Evolutionary conservation across 2,329 filamentous ascomycete species (phyloP), one percentile per base, ranked within the genome.

Genomic region (Aschersonia sp.): DNA sequence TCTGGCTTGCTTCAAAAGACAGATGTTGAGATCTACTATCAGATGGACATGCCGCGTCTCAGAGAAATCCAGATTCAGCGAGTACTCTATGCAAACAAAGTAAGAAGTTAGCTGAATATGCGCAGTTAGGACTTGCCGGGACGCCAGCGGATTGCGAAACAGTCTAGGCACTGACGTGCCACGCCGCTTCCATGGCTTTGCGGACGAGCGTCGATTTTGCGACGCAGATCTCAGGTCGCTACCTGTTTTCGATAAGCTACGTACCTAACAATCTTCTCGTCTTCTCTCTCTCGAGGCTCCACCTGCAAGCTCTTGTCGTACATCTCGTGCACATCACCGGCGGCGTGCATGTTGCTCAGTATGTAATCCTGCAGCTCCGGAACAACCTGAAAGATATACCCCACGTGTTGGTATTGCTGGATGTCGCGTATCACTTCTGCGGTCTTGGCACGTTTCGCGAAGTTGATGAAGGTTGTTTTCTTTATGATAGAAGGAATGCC

Each of bases 211-310:
- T 22, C 22, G 22, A 12, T 12, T 5, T 37, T 12, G 8, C 35
- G 35, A 37, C 12, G 35, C 8, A 37, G 12, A 37, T 37, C 35
- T 9, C 12, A 12, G 35, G 8, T 37, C 35, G 22, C 22, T 22
- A 22, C 22, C 22, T 22, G 37, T 39, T 30, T 42, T n/a, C 30
- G 55, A 49, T 58, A 54, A 54, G 57, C 46, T 53, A 74, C 78
- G 59, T 81, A 94, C 89, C 92, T 94, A 62, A 95, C 90, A 73
- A 98, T 97, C 76, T 97, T 97, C 70, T 98, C 92, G 62, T 98
- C 92, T 70, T 98, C 92, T 58, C 92, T 79, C 71, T 98, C 92
- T 59, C 92, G 79, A 52, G 92, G 92, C 65, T 98, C 92, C 51
- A 98, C 82, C 59, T 83, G 76, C 68, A 98, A 72, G 68, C 88